phyloP scores from a whole-genome alignment of 768 basidiomycete species.

The Amanita thiersii region DNA sequence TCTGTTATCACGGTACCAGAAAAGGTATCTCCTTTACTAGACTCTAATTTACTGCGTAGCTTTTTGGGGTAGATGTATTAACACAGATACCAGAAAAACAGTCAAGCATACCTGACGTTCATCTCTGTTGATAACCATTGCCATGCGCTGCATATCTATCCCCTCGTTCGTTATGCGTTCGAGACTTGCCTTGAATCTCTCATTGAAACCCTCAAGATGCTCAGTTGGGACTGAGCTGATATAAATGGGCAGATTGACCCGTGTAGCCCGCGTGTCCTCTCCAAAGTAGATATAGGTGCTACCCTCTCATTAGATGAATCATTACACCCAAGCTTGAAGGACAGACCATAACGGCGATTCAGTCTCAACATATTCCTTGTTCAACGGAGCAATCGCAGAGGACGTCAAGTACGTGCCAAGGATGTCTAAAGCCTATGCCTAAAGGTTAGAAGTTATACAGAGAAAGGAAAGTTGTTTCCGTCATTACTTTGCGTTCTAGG shows the following conservation, averaged over 20 bases:
- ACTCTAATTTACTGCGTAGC: conserved; percentile 81
- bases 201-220: conserved; percentile 64
- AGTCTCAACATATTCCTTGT: conserved; percentile 90
- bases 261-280: conserved; percentile 66
- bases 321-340: neutral
- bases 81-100: neutral
- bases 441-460: conserved; percentile 5
- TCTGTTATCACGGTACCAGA: conserved; percentile 69
- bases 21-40: conserved; percentile 75
- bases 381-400: conserved; percentile 71
- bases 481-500: conserved; percentile 57
- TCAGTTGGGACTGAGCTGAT: conserved; percentile 80
- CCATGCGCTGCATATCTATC: conserved; percentile 87
- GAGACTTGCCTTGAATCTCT: conserved; percentile 61
- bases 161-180: conserved; percentile 62
- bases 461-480: neutral
- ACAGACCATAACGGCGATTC: conserved; percentile 81
- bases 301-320: conserved; percentile 7
- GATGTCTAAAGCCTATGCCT: conserved; percentile 67
- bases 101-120: conserved; percentile 64
- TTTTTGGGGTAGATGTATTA: conserved; percentile 19
- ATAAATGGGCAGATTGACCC: conserved; percentile 67
- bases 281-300: conserved; percentile 85
- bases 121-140: conserved; percentile 77
- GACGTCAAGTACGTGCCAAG: conserved; percentile 86